Evolutionary conservation across 106 monocot genomes (phyloP), one percentile per base, ranked within the genome.

Genomic region (Dendrobium nobile): DNA sequence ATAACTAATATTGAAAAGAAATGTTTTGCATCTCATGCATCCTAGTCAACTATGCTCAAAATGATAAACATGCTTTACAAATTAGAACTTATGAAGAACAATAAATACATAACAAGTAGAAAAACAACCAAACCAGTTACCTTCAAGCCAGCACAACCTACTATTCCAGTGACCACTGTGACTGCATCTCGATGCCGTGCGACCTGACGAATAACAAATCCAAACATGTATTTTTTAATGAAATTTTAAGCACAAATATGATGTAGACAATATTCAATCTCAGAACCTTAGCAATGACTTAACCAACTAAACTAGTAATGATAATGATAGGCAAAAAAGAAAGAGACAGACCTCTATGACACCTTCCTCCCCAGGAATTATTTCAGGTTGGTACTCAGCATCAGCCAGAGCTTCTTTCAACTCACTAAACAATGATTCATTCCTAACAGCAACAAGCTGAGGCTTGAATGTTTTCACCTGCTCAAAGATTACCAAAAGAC

Each of bases 61-160:
- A 54, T 54, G 54, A 54, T 54, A 3, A 37, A 37, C 37, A 37
- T 37, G 16, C 54, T 54, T 54, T 54, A 54, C 0, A 54, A 54
- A 54, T 16, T 54, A 54, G 16, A 54, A 54, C 9, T 54, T 54
- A 16, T 54, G 64, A 64, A 64, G 22, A 64, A 64, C 4, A n/a
- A n/a, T n/a, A 64, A 24, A 19, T 22, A 7, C 64, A 64, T 64
- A 4, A 24, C 17, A 64, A 64, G 16, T 54, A 54, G 9, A 64
- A 72, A 72, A 72, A 11, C 72, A 41, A 17, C 40, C 41, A 41
- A 73, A 80, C 44, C 28, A 28, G 47, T 65, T 90, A 96, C 96
- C 96, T 94, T 96, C 79, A 96, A 84, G 24, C 96, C 96, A 22
- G 96, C 96, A 92, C 96, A 96, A 22, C 96, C 96, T 80, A 96